Percentiles rank a stretch among this genome's conserved stretches.
phyloP scores from a whole-genome alignment of 768 basidiomycete species.

The Leccinum aurantiacum region DNA sequence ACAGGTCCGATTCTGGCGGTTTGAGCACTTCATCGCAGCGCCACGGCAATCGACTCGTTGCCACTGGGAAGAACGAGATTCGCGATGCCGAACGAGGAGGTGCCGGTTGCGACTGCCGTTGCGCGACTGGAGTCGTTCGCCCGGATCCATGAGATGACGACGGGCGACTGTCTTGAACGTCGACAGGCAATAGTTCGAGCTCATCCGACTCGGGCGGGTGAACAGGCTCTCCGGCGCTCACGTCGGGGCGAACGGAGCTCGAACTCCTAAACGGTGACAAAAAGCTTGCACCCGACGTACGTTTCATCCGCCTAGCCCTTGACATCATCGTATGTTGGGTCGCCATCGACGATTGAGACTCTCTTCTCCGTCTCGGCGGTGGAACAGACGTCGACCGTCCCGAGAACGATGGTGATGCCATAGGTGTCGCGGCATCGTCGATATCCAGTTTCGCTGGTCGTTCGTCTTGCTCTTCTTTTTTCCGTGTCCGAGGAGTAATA shows the following conservation, averaged over 20 bases:
- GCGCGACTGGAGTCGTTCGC: slow-evolving; percentile 15
- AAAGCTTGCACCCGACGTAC: slow-evolving; percentile 30
- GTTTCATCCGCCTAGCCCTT: slow-evolving; percentile 22
- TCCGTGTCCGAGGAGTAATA: slow-evolving; percentile 26
- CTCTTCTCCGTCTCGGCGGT: slow-evolving; percentile 15
- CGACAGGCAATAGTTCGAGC: slow-evolving; percentile 27
- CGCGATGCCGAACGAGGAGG: slow-evolving; percentile 24
- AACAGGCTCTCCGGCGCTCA: slow-evolving; percentile 11
- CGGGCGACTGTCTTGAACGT: slow-evolving; percentile 23
- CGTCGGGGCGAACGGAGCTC: slow-evolving; percentile 9
- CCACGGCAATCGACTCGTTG: slow-evolving; percentile 16
- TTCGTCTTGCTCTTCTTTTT: slow-evolving; percentile 28
- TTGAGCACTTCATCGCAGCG: slow-evolving; percentile 34
- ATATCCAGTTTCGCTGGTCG: slow-evolving; percentile 25
- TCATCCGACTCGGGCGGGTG: slow-evolving; percentile 14
- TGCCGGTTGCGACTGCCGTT: slow-evolving; percentile 10
- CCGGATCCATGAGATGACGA: slow-evolving; percentile 20
- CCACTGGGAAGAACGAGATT: slow-evolving; percentile 23
- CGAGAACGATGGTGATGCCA: background rate
- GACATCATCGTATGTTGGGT: slow-evolving; percentile 15
- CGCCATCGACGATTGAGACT: slow-evolving; percentile 27
- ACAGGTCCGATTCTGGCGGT: slow-evolving; percentile 52
- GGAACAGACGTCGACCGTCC: slow-evolving; percentile 8
- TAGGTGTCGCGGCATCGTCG: slow-evolving; percentile 8
- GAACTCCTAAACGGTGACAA: slow-evolving; percentile 28